These are phyloP conservation scores for Westerdykella sp. DNA, from an alignment of 2,329 filamentous ascomycete species.

Conservation along the genomic window DNA sequence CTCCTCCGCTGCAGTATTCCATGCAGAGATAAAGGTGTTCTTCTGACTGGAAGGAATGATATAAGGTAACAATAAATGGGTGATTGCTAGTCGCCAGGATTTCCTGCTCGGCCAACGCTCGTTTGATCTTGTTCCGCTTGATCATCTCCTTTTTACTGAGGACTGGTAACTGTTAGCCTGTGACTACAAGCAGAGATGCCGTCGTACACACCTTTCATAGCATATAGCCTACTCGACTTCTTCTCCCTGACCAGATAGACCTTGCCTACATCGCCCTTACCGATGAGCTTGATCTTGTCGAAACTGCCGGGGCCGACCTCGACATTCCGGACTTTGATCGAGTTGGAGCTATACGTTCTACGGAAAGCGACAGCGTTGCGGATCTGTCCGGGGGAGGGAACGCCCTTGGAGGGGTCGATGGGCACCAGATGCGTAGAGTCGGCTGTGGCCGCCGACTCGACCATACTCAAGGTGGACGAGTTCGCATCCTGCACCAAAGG, in stretches of 20 bases:
- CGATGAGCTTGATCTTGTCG: slow-evolving; percentile 99
- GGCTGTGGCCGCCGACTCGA: slow-evolving; percentile 38
- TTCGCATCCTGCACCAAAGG: slow-evolving; percentile 57
- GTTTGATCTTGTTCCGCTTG: slow-evolving; percentile 99
- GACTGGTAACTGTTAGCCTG: slow-evolving; percentile 52
- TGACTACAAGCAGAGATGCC: background rate
- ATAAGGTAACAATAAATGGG: slow-evolving; percentile 96
- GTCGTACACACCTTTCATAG: slow-evolving; percentile 80
- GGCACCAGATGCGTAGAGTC: slow-evolving; percentile 26
- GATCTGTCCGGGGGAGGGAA: slow-evolving; percentile 61
- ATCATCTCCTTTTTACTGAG: slow-evolving; percentile 99
- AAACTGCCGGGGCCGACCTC: slow-evolving; percentile 94
- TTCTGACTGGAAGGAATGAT: slow-evolving; percentile 98
- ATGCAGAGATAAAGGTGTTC: slow-evolving; percentile 99
- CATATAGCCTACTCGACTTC: slow-evolving; percentile 90
- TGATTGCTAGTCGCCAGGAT: slow-evolving; percentile 98
- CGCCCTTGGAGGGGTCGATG: slow-evolving; percentile 43
- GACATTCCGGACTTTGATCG: slow-evolving; percentile 95
- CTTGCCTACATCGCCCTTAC: slow-evolving; percentile 97
- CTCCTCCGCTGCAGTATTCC: slow-evolving; percentile 98
- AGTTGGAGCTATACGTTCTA: slow-evolving; percentile 96
- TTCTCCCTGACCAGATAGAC: slow-evolving; percentile 97
- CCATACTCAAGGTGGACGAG: slow-evolving; percentile 49
- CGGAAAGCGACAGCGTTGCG: slow-evolving; percentile 68
- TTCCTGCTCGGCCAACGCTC: slow-evolving; percentile 93